Evolutionary conservation across 805 yeast species (phyloP), one percentile per base, ranked within the genome.

Genomic region (Saccharomycopsis sp.): DNA sequence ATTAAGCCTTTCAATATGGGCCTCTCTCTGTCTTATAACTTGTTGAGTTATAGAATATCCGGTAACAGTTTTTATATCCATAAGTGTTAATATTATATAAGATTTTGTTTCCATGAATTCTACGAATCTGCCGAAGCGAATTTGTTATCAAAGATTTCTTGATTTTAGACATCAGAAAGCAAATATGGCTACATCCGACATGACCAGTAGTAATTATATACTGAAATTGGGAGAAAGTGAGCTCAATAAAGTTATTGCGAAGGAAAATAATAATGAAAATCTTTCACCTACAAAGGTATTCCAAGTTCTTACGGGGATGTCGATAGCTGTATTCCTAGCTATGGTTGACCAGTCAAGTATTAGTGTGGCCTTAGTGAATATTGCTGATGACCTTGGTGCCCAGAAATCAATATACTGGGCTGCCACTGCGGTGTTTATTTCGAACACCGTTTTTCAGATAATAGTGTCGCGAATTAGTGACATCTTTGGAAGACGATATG

Each of bases 321-420:
- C 50, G 8, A 20, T 44, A 5, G 50, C 50, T 17, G 20, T 44
- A 44, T 44, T 44, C 12, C 50, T 44, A 5, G 20, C 50, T 25
- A 54, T 44, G 52, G 42, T 23, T 17, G 56, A 54, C 35, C 35
- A 34, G 24, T 24, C 52, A 9, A n/a, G 44, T 9, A 29, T 54
- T 12, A 19, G 41, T 17, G 35, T 54, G 25, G 52, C 53, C 22
- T 54, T 25, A 5, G 75, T 84, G 1, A 59, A 65, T n/a, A 80
- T 81, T 42, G 82, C 79, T 5, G 65, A 70, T 25, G 83, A 76
- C 35, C 68, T 81, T 52, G 58, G 78, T 53, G 80, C 83, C 1
- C 71, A 73, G 49, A 70, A 69, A 19, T 75, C 83, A 1, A 79
- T 82, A 51, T 75, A 81, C 53, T 82, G 86, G 86, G 84, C 83